Base-by-base conservation (phyloP, 2,329 filamentous ascomycete species). In the Calonectria crousiana region DNA sequence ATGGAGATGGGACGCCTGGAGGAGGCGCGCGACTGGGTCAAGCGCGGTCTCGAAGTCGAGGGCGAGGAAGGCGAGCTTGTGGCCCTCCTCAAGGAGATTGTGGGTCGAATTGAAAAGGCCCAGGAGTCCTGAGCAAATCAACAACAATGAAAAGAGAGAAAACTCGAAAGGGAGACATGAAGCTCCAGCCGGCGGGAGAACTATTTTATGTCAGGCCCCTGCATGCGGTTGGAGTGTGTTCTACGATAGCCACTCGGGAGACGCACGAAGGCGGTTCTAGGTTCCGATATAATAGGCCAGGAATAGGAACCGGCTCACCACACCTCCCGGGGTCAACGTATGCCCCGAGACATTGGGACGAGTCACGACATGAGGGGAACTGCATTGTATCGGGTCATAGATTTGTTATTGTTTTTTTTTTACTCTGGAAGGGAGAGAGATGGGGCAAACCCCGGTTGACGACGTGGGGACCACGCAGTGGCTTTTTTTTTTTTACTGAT, bases 1-100 rank as follows among this genome's bases (percentile, higher is more conserved):
- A 86, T 93, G 78, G 97, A 99, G 91, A 98, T 98, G 97, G 94
- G 94, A 1, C 86, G 96, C 74, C 86, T 95, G 81, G 92, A 94
- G 70, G 96, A 98, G 90, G 95, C 96, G 1, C 89, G 89, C 80
- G 92, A 93, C 76, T 97, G 95, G 92, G 90, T 98, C 51, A 90
- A 89, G 77, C 90, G 91, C 82, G 95, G 92, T 0, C 84, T 98
- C 72, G 96, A 98, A 87, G 92, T 96, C 83, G 95, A 98, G 87
- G 94, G 93, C 16, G 92, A 90, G 84, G 90, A 93, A 85, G 85
- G 86, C 77, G 91, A 94, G 83, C 82, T 96, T 81, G 88, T 89
- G 66, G 89, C 90, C 68, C 85, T 95, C 82, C 83, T 93, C 77
- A 92, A 88, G 84, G 93, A 94, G 71, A 87, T 94, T 74, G 88